Evolutionary conservation across 805 yeast genomes (phyloP).

Genomic region (Priceomyces melissophilus): DNA sequence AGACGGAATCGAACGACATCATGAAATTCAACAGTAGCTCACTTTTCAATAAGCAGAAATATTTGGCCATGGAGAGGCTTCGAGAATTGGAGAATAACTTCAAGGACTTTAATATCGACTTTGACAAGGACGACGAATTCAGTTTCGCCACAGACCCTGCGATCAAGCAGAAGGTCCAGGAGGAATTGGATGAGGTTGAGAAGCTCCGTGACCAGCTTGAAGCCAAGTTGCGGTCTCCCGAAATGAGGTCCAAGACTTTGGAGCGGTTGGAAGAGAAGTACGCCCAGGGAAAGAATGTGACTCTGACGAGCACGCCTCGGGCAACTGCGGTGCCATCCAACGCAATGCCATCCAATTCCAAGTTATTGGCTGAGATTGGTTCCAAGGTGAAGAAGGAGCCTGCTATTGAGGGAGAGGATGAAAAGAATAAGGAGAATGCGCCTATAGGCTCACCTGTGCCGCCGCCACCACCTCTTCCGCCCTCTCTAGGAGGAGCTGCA

Average conservation of each 20-base stretch:
- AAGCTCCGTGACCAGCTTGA: slow-evolving; percentile 38
- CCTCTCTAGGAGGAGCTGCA: slow-evolving; percentile 14
- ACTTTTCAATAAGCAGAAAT: slow-evolving; percentile 55
- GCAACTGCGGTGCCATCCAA: too few relatives aligned
- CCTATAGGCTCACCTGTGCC: slow-evolving; percentile 6
- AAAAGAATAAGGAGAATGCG: slow-evolving; percentile 12
- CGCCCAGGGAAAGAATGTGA: slow-evolving; percentile 40
- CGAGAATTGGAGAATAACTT: slow-evolving; percentile 65
- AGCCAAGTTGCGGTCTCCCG: slow-evolving; percentile 24
- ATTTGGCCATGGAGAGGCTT: slow-evolving; percentile 68
- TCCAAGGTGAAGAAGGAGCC: slow-evolving; percentile 45
- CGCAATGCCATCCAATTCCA: slow-evolving; percentile 44
- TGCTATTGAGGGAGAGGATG: slow-evolving; percentile 27
- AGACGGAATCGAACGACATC: slow-evolving; percentile 72
- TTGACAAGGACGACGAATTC: slow-evolving; percentile 20
- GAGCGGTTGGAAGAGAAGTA: slow-evolving; percentile 43
- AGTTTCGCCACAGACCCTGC: slow-evolving; percentile 27
- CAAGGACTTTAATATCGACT: slow-evolving; percentile 61
- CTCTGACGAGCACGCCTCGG: too few relatives aligned
- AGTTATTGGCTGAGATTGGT: slow-evolving; percentile 52
- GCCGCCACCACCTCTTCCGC: slow-evolving; percentile 27
- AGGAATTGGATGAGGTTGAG: slow-evolving; percentile 42
- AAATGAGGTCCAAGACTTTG: slow-evolving; percentile 13
- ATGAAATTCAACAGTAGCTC: slow-evolving; percentile 65
- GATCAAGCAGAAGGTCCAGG: slow-evolving; percentile 35